These are phyloP conservation scores for Fulvia fulva DNA, from an alignment of 2,329 filamentous ascomycete genomes.

Conservation along the genomic window DNA sequence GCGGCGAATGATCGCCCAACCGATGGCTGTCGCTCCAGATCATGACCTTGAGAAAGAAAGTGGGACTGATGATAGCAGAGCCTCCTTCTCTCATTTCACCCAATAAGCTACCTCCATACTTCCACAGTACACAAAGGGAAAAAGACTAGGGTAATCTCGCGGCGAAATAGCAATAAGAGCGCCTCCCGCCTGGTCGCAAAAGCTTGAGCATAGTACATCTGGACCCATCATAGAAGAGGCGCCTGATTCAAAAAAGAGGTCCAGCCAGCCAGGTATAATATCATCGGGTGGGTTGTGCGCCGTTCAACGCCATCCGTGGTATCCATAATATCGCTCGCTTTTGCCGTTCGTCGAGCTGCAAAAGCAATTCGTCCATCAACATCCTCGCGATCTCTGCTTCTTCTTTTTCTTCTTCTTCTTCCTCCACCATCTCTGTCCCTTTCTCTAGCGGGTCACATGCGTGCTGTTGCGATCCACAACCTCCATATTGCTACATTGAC, in stretches of 20 bases:
- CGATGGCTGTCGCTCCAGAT: too few species aligned
- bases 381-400: not conserved
- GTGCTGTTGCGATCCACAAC: conserved; percentile 10
- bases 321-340: conserved; percentile 7
- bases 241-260: not conserved
- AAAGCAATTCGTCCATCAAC: not conserved
- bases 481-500: conserved; percentile 9
- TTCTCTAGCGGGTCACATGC: conserved; percentile 4
- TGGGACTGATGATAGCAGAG: not conserved
- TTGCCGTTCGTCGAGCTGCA: not conserved
- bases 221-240: not conserved
- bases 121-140: conserved; percentile 2
- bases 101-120: conserved; percentile 4
- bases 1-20: too few species aligned
- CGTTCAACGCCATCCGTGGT: conserved; percentile 9
- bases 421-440: not conserved
- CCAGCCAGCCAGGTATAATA: conserved; percentile 2
- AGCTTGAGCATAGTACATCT: conserved; percentile 4
- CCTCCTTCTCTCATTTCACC: not conserved
- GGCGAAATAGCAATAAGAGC: not conserved
- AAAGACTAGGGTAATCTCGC: conserved; percentile 7
- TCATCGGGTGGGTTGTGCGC: not conserved
- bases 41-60: not conserved
- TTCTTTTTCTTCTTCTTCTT: too few species aligned
- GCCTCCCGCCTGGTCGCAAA: not conserved